Base-by-base conservation (phyloP, 805 yeast species). In the Yarrowia sp. region DNA sequence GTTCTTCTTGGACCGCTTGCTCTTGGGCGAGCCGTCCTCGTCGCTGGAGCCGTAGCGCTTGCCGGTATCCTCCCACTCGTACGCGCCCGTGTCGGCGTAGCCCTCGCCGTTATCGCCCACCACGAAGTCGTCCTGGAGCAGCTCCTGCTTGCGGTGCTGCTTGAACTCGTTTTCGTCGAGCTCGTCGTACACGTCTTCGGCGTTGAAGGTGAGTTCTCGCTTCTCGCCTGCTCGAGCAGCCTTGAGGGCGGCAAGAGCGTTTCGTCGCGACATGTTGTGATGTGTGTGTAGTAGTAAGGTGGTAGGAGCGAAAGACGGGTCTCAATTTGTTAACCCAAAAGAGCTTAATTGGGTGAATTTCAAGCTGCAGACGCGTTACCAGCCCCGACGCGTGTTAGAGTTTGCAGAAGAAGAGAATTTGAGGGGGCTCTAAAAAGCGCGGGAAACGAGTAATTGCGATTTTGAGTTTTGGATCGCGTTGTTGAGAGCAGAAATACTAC, bases 41-140 rank as follows among this genome's bases (percentile, higher is more conserved):
- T 36, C 49, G 61, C 65, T 68, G 16, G 63, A 64, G 22, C 58
- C 62, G 29, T 60, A 67, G 7, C 66, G 66, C 81, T 82, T 59
- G 78, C 75, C 42, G 80, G 81, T 61, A 78, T 76, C 62, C 63
- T 85, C 96, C 92, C 96, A 90, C 64, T 90, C 96, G 68, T 93
- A 96, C 7, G 81, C 88, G 63, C 99, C 99, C 42, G 88, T 88
- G 68, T 94, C 98, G 1, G 90, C 92, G 70, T 93, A 93, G 0
- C 97, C 98, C 66, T 86, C 87, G 29, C 97, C 97, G 67, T 88
- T 85, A 72, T 93, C 98, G 71, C 91, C 97, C 2, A 90, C 96
- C 35, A 93, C 94, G 71, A 93, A 93, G 72, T 93, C 97, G 69
- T 93, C 97, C 65, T 88, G 86, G 73, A 90, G 79, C 51, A 94